Conservation (phyloP, 345 rosid genomes). For the Sonneratia alba region DNA sequence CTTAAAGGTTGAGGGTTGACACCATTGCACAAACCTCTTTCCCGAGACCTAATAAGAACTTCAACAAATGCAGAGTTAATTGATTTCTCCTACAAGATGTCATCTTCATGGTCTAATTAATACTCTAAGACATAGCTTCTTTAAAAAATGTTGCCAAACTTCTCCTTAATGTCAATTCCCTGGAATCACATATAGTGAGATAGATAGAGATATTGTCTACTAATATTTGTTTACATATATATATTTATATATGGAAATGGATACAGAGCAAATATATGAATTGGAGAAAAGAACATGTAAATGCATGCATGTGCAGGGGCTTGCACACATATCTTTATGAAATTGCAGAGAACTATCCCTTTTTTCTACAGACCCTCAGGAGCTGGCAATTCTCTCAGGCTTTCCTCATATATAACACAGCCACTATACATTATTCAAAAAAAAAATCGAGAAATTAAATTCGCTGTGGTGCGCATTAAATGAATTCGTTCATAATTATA, state of each 20-base stretch:
- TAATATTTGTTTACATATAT: not conserved
- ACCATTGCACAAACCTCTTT: too few species aligned
- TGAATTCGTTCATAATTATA: constrained; percentile 5
- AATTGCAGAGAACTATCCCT: constrained; percentile 6
- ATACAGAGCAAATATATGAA: not conserved
- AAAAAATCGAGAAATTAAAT: constrained; percentile 1
- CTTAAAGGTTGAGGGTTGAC: too few species aligned
- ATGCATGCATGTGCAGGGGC: constrained; percentile 7
- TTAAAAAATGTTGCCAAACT: too few species aligned
- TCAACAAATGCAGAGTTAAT: too few species aligned
- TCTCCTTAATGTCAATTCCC: too few species aligned
- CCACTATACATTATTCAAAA: constrained; percentile 4
- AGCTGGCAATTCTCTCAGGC: not conserved
- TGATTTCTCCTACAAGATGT: too few species aligned
- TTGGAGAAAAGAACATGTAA: not conserved
- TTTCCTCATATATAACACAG: not conserved
- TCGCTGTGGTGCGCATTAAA: not conserved
- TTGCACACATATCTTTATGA: not conserved
- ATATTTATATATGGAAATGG: not conserved
- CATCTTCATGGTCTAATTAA: too few species aligned
- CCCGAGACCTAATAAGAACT: too few species aligned
- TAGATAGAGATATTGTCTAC: not conserved
- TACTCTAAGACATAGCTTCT: too few species aligned
- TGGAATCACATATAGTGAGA: too few species aligned
- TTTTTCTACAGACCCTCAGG: not conserved